phyloP scores from a whole-genome alignment of 2,329 filamentous ascomycete genomes.

The Pseudogymnoascus sp. region DNA sequence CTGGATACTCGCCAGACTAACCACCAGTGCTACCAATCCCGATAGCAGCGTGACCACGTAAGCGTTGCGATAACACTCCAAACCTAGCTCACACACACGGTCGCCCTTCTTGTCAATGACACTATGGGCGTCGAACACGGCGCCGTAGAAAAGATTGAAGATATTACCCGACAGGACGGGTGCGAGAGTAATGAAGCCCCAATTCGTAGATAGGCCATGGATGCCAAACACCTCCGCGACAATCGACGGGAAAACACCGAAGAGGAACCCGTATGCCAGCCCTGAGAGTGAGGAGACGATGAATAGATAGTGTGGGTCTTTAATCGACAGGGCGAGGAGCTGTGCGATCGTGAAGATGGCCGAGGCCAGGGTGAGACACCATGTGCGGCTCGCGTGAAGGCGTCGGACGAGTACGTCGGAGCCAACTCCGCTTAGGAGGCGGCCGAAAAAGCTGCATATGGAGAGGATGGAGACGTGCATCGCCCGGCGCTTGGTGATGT shows the following conservation, averaged over 20 bases:
- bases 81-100: slow-evolving; percentile 64
- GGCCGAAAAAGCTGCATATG: slow-evolving; percentile 73
- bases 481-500: slow-evolving; percentile 73
- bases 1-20: slow-evolving; percentile 61
- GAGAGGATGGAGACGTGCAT: slow-evolving; percentile 95
- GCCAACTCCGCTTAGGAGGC: slow-evolving; percentile 73
- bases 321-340: slow-evolving; percentile 62
- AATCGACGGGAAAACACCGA: slow-evolving; percentile 87
- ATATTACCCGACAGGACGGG: slow-evolving; percentile 82
- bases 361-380: slow-evolving; percentile 77
- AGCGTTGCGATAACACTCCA: slow-evolving; percentile 71
- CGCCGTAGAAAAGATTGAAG: slow-evolving; percentile 87
- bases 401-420: slow-evolving; percentile 83
- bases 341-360: slow-evolving; percentile 73
- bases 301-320: slow-evolving; percentile 67
- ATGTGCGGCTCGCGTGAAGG: slow-evolving; percentile 72
- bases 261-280: slow-evolving; percentile 84
- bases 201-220: slow-evolving; percentile 82
- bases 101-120: slow-evolving; percentile 59
- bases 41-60: slow-evolving; percentile 71
- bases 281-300: slow-evolving; percentile 77
- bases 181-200: slow-evolving; percentile 88
- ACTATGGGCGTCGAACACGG: slow-evolving; percentile 73
- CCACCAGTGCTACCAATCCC: slow-evolving; percentile 57
- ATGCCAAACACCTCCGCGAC: slow-evolving; percentile 87